phyloP scores from a whole-genome alignment of 768 basidiomycete genomes.

The Multifurca ochricompacta region DNA sequence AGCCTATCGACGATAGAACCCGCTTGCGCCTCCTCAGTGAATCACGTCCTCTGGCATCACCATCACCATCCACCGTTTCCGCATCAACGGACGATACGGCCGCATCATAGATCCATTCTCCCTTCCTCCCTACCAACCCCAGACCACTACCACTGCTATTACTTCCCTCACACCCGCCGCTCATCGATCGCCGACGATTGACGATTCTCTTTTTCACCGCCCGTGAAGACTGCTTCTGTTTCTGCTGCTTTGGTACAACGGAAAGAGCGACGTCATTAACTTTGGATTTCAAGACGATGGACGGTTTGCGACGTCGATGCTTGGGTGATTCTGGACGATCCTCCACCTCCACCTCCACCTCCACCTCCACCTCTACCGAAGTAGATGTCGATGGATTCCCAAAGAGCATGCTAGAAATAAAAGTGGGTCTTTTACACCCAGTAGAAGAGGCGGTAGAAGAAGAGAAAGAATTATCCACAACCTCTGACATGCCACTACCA shows the following conservation, averaged over 20 bases:
- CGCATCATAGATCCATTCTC: constrained; percentile 19
- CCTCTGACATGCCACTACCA: no score
- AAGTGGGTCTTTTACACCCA: not conserved
- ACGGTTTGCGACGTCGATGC: constrained; percentile 2
- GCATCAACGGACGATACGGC: constrained; percentile 16
- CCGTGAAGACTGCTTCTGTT: constrained; percentile 7
- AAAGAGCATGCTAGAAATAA: constrained; percentile 5
- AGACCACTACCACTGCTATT: no score
- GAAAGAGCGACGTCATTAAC: not conserved
- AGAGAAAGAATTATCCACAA: no score
- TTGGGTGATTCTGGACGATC: not conserved
- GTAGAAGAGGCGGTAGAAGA: constrained; percentile 3
- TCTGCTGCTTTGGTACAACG: not conserved
- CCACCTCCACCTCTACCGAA: no score
- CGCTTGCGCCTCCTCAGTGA: constrained; percentile 16
- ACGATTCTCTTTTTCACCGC: constrained; percentile 22
- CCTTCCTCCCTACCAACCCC: constrained; percentile 8
- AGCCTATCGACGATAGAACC: constrained; percentile 17
- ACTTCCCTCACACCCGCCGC: no score
- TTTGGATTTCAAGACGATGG: constrained; percentile 5
- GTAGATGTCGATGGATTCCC: not conserved
- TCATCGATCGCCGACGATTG: constrained; percentile 19
- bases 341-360: no score
- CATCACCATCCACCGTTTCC: constrained; percentile 6
- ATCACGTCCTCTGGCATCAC: constrained; percentile 4